Conservation (phyloP, 2,329 filamentous ascomycete species). For the Colletotrichum musae region DNA sequence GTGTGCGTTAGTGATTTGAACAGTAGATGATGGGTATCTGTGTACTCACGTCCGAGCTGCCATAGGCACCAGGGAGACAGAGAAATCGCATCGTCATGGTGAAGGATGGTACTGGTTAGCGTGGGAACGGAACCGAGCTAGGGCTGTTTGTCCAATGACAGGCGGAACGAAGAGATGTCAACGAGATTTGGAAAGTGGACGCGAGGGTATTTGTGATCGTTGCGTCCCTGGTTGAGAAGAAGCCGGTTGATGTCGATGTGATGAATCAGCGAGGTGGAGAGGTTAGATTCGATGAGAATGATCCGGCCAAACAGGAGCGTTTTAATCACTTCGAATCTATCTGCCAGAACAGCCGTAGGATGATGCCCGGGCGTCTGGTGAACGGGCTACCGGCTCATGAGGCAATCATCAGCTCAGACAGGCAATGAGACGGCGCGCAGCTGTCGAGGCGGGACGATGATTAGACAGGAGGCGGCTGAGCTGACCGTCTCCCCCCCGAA, state of each 20-base stretch:
- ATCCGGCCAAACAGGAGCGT: slow-evolving; percentile 29
- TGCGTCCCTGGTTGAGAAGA: background rate
- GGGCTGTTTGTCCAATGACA: slow-evolving; percentile 12
- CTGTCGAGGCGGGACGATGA: slow-evolving; percentile 37
- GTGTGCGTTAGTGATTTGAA: slow-evolving; percentile 29
- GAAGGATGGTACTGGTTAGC: slow-evolving; percentile 16
- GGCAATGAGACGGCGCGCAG: slow-evolving; percentile 37
- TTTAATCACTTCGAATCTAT: slow-evolving; percentile 37
- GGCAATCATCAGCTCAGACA: slow-evolving; percentile 40
- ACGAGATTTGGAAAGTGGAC: slow-evolving; percentile 3
- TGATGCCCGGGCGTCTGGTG: slow-evolving; percentile 23
- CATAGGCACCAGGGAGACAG: slow-evolving; percentile 71
- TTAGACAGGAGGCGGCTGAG: slow-evolving; percentile 41
- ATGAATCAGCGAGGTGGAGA: slow-evolving; percentile 31
- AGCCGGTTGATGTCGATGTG: slow-evolving; percentile 5
- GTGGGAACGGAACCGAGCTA: slow-evolving; percentile 17
- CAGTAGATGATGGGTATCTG: slow-evolving; percentile 27
- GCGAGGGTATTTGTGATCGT: slow-evolving; percentile 6
- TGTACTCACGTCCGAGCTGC: slow-evolving; percentile 66
- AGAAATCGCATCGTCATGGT: slow-evolving; percentile 65
- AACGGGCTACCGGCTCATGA: slow-evolving; percentile 31
- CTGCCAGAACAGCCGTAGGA: slow-evolving; percentile 17
- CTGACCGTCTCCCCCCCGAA: slow-evolving; percentile 18
- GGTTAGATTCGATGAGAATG: slow-evolving; percentile 25
- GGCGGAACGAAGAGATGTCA: background rate